phyloP scores from a whole-genome alignment of 768 basidiomycete species.

The Agrocybe chaxingu region DNA sequence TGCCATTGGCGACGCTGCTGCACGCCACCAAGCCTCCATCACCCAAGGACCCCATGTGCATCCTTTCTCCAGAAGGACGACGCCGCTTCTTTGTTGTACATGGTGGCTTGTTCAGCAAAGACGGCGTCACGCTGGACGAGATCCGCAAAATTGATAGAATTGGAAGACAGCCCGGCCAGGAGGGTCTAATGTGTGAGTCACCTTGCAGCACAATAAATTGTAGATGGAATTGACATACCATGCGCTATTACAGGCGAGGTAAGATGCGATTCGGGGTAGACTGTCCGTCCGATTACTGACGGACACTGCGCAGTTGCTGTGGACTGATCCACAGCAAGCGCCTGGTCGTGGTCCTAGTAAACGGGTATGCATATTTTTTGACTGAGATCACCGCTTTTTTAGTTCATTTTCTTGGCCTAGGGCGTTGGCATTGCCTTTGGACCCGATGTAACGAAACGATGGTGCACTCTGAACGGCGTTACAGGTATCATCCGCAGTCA shows the following conservation, averaged over 20 bases:
- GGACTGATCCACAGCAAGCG: conserved; percentile 92
- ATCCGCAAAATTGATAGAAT: conserved; percentile 85
- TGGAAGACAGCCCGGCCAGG: conserved; percentile 88
- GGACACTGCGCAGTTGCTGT: conserved; percentile 59
- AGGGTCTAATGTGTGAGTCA: conserved; percentile 89
- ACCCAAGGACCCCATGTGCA: conserved; percentile 43
- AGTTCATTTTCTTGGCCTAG: conserved; percentile 32
- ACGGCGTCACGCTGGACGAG: conserved; percentile 92
- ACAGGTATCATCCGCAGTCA: conserved; percentile 92
- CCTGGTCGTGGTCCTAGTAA: conserved; percentile 95
- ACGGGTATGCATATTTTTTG: conserved; percentile 52
- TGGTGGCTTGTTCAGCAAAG: conserved; percentile 94
- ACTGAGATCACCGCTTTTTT: conserved; percentile 1
- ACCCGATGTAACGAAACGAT: conserved; percentile 85
- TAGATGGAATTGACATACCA: conserved; percentile 8
- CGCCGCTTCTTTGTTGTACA: conserved; percentile 96
- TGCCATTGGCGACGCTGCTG: conserved; percentile 87
- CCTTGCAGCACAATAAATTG: conserved; percentile 2
- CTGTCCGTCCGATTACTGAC: conserved; percentile 6
- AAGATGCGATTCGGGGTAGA: conserved; percentile 13
- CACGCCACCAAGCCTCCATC: conserved; percentile 63
- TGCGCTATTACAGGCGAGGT: conserved; percentile 55
- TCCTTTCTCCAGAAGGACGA: conserved; percentile 76
- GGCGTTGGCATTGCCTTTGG: conserved; percentile 97
- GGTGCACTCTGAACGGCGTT: conserved; percentile 85